A percentile compares a stretch with the other conserved stretches of the same genome.
Conservation (phyloP, 148 eudicot genomes). For the Camellia granthamiana region DNA sequence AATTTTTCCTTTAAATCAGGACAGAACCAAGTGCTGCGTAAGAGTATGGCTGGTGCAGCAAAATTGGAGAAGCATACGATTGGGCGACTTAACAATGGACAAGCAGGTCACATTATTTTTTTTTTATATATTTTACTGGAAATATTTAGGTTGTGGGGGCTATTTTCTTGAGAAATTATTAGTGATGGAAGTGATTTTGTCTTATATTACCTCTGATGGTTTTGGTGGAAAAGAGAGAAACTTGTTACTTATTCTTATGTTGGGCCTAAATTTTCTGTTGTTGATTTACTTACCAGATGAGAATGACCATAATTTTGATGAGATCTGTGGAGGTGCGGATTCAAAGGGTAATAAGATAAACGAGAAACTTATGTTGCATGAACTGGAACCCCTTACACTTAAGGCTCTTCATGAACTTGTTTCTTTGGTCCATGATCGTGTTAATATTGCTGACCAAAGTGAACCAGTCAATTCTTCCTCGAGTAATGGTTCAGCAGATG, state of each 20-base stretch:
- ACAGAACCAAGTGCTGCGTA: conserved; percentile 68
- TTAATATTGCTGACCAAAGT: conserved; percentile 36
- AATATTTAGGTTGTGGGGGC: background rate
- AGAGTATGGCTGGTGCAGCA: conserved; percentile 29
- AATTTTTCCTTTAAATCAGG: conserved; percentile 36
- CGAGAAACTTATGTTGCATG: conserved; percentile 44
- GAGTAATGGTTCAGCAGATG: conserved; percentile 30
- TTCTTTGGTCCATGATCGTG: conserved; percentile 69
- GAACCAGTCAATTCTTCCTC: conserved; percentile 31
- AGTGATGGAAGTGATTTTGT: conserved; percentile 1
- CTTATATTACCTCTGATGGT: background rate
- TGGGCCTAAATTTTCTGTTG: conserved; percentile 6
- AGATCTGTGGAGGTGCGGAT: conserved; percentile 27
- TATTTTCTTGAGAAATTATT: background rate
- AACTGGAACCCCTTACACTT: conserved; percentile 52
- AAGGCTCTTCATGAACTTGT: conserved; percentile 68
- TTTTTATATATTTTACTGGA: background rate
- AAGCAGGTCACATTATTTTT: conserved; percentile 40
- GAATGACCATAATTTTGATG: conserved; percentile 12
- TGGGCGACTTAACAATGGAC: conserved; percentile 30
- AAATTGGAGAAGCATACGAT: conserved; percentile 13
- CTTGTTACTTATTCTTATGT: background rate
- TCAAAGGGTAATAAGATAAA: conserved; percentile 27
- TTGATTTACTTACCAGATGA: conserved; percentile 32
- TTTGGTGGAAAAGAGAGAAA: background rate